phyloP scores from a whole-genome alignment of 352 stramenopile genomes.

The Pythium rhizo-oryzae region DNA sequence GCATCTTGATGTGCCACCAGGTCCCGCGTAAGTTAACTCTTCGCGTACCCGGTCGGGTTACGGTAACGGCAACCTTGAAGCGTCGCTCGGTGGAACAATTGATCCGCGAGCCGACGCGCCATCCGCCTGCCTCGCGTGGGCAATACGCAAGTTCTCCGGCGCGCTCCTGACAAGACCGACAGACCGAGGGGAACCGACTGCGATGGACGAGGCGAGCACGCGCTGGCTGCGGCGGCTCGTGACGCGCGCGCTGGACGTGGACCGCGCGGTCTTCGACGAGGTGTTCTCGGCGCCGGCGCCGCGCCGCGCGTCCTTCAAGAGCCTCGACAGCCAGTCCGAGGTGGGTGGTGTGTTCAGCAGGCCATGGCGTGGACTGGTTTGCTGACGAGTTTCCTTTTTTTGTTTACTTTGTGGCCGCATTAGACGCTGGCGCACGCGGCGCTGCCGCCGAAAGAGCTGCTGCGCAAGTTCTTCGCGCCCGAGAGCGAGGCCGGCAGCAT shows the following conservation, averaged over 20 bases:
- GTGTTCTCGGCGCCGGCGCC: slow-evolving; percentile 40
- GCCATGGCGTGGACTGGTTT: background rate
- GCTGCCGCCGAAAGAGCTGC: slow-evolving; percentile 35
- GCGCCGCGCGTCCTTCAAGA: slow-evolving; percentile 32
- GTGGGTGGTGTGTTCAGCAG: slow-evolving; percentile 10
- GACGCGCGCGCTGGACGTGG: slow-evolving; percentile 58
- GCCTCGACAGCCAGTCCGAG: slow-evolving; percentile 42
- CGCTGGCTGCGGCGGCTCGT: slow-evolving; percentile 73
- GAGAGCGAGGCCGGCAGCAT: slow-evolving; percentile 63
- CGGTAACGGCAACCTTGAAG: slow-evolving; percentile 26
- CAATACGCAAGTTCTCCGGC: too few species aligned
- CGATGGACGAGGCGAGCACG: slow-evolving; percentile 56
- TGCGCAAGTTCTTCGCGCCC: slow-evolving; percentile 63
- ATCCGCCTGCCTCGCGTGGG: too few species aligned
- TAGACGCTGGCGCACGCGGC: slow-evolving; percentile 20
- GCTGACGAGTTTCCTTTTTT: background rate
- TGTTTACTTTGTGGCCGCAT: background rate
- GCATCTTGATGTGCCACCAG: background rate
- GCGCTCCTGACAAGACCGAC: too few species aligned
- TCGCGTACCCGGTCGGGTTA: background rate
- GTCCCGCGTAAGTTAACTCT: background rate
- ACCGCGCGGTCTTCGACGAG: slow-evolving; percentile 56
- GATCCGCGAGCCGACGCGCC: background rate
- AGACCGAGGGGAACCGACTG: background rate
- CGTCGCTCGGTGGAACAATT: slow-evolving; percentile 7